Conservation (phyloP, 306 rosid genomes). For the Fragaria vesca region DNA sequence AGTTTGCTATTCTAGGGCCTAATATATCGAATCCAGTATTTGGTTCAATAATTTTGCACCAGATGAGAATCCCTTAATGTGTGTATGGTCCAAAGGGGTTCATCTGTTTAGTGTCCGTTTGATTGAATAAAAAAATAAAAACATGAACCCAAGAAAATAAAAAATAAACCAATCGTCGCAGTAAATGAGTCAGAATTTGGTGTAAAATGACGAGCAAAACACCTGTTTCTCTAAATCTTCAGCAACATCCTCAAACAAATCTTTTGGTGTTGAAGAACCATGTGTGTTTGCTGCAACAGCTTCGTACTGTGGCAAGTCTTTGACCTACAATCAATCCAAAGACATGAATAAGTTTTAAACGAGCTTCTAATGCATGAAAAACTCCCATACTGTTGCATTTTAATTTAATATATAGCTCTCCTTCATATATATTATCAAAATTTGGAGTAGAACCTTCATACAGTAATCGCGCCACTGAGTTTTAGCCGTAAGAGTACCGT, state of each 20-base stretch:
- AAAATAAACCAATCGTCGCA: background rate
- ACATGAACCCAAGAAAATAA: background rate
- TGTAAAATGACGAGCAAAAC: background rate
- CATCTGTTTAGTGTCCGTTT: background rate
- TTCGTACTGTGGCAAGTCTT: conserved; percentile 84
- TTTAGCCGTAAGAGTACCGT: conserved; percentile 77
- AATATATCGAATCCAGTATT: background rate
- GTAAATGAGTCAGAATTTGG: background rate
- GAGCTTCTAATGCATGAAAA: conserved; percentile 16
- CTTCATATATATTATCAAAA: conserved; percentile 7
- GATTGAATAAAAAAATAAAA: background rate
- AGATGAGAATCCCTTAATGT: background rate
- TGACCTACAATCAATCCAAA: conserved; percentile 49
- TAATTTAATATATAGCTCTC: conserved; percentile 3
- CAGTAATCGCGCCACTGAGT: conserved; percentile 91
- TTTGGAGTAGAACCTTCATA: conserved; percentile 54
- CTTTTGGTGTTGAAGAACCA: conserved; percentile 98
- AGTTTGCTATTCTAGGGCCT: background rate
- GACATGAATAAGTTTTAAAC: conserved; percentile 19
- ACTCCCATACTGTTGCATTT: background rate
- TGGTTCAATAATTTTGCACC: background rate
- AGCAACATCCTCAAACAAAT: conserved; percentile 78
- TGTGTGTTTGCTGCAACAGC: conserved; percentile 84
- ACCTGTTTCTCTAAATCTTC: conserved; percentile 88
- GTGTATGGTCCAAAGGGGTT: background rate